Evolutionary conservation across 163 green algal species (phyloP).

Genomic region (Scenedesmus sp.): DNA sequence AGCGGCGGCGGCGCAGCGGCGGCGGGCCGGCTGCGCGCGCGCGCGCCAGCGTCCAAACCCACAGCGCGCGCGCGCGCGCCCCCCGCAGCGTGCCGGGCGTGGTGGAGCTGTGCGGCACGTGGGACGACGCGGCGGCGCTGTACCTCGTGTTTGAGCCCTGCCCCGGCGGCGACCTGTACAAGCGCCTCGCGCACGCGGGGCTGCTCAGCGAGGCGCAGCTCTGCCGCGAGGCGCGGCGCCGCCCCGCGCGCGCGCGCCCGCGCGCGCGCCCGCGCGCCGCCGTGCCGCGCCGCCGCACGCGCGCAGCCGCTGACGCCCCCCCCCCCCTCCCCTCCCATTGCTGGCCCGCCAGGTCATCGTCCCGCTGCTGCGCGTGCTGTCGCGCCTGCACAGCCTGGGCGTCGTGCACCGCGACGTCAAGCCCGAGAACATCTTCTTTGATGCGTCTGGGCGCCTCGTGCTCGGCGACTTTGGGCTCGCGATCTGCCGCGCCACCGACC

Average conservation of each 20-base stretch:
- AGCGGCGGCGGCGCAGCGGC: no score
- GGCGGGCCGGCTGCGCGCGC: no score
- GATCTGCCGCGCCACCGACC: conserved; percentile 56
- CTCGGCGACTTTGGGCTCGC: conserved; percentile 74
- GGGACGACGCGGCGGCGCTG: conserved; percentile 2
- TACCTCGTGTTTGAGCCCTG: conserved; percentile 37
- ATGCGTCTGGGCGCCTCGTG: neutral
- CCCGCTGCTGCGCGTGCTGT: conserved; percentile 43
- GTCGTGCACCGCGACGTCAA: conserved; percentile 56
- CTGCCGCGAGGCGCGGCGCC: conserved; percentile 9
- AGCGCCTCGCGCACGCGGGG: conserved; percentile 4
- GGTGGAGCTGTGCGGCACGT: conserved; percentile 17
- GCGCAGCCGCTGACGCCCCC: neutral
- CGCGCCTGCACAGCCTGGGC: conserved; percentile 31
- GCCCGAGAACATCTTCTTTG: conserved; percentile 44
- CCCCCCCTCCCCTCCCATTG: neutral
- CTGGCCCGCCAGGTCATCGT: conserved; percentile 37
- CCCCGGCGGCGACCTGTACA: conserved; percentile 35
- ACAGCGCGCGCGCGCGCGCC: no score
- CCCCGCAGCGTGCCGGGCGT: conserved; percentile 15
- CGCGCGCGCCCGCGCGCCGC: neutral
- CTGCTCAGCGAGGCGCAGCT: conserved; percentile 26
- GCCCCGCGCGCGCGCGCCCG: neutral
- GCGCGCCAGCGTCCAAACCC: neutral
- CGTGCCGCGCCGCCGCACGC: neutral